phyloP scores from a whole-genome alignment of 148 eudicot species.

The Bassia scoparia region DNA sequence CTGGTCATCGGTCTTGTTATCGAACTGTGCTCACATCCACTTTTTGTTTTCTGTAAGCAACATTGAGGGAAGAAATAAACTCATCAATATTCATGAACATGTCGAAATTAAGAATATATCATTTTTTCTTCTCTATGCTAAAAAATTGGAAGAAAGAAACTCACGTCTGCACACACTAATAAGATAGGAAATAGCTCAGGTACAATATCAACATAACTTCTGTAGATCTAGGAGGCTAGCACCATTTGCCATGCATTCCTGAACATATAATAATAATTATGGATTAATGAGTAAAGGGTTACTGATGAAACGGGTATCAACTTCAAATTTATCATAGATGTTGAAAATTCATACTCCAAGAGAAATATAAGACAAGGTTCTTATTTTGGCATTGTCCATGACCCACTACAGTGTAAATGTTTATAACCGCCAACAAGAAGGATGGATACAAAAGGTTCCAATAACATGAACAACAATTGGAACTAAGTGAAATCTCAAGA shows the following conservation, averaged over 20 bases:
- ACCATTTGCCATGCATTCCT: slow-evolving; percentile 99
- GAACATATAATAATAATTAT: slow-evolving; percentile 10
- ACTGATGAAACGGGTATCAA: not conserved
- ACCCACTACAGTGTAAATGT: too few species aligned
- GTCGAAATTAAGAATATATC: too few species aligned
- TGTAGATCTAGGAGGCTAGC: slow-evolving; percentile 98
- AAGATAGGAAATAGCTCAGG: slow-evolving; percentile 75
- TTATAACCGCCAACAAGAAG: too few species aligned
- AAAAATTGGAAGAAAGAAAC: slow-evolving; percentile 26
- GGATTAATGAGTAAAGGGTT: not conserved
- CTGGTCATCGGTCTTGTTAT: slow-evolving; percentile 80
- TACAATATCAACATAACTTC: slow-evolving; percentile 80
- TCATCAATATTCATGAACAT: not conserved
- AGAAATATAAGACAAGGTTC: too few species aligned
- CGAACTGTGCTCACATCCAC: slow-evolving; percentile 42
- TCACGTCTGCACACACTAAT: slow-evolving; percentile 64
- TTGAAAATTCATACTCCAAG: too few species aligned
- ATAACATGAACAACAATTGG: too few species aligned
- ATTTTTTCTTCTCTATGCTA: too few species aligned
- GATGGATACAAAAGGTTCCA: too few species aligned
- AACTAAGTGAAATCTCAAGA: too few species aligned
- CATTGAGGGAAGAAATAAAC: not conserved
- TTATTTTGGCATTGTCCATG: too few species aligned
- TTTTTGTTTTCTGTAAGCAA: slow-evolving; percentile 50
- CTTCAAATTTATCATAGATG: not conserved